Evolutionary conservation across 345 rosid genomes (phyloP).

Genomic region (Carallia pectinifolia): DNA sequence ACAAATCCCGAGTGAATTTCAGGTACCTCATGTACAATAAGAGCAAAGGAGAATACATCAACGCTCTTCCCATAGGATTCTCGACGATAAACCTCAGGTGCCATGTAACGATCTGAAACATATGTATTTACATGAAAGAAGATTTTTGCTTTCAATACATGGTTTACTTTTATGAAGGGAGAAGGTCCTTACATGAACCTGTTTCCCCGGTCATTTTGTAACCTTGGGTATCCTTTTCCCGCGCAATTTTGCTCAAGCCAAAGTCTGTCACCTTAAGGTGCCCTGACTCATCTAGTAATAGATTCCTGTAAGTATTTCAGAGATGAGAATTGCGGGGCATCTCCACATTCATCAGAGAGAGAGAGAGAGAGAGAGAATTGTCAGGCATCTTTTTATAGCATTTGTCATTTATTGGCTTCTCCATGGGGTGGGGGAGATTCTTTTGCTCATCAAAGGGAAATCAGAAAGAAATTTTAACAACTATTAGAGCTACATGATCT

Average conservation of each 20-base stretch:
- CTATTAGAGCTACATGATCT: not conserved
- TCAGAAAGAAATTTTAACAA: not conserved
- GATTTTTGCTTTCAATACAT: conserved; percentile 1
- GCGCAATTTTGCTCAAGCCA: conserved; percentile 63
- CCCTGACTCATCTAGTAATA: conserved; percentile 58
- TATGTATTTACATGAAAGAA: conserved; percentile 1
- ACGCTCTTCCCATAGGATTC: conserved; percentile 68
- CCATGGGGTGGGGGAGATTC: not conserved
- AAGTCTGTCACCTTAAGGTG: conserved; percentile 70
- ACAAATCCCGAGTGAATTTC: not conserved
- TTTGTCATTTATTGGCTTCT: not conserved
- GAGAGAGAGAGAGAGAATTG: not conserved
- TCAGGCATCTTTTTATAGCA: not conserved
- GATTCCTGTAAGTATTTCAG: conserved; percentile 34
- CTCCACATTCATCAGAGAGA: too few relatives aligned
- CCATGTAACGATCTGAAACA: conserved; percentile 63
- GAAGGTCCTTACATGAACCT: conserved; percentile 48
- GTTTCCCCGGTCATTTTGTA: conserved; percentile 67
- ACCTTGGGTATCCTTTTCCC: conserved; percentile 49
- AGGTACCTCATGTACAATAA: conserved; percentile 54
- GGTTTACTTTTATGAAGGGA: not conserved
- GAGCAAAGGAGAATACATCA: conserved; percentile 64
- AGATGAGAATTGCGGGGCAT: not conserved
- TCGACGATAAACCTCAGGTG: conserved; percentile 67
- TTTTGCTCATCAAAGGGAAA: not conserved